These are phyloP conservation scores for Luvunga scandens DNA, from an alignment of 345 rosid genomes.

Conservation along the genomic window DNA sequence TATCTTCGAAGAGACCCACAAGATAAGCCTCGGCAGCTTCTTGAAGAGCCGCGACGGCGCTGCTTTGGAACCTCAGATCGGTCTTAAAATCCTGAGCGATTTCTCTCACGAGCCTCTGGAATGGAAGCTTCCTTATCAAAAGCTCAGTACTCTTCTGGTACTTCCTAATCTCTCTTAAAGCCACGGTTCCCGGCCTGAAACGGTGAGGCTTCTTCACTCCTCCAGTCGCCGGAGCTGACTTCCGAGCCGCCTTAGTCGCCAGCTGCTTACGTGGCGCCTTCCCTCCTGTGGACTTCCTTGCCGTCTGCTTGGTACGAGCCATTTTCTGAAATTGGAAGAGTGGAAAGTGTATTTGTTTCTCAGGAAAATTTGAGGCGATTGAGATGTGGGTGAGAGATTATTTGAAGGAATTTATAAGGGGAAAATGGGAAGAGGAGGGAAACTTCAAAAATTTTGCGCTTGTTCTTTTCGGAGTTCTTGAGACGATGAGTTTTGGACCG, in stretches of 20 bases:
- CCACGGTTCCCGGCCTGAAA: conserved; percentile 60
- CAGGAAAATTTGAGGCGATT: neutral
- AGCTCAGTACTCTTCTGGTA: conserved; percentile 61
- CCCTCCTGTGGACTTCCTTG: conserved; percentile 60
- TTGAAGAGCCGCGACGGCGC: conserved; percentile 54
- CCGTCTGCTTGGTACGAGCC: conserved; percentile 70
- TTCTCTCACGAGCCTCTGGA: conserved; percentile 53
- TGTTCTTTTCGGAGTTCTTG: neutral
- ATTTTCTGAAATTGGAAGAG: neutral
- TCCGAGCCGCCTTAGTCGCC: conserved; percentile 62
- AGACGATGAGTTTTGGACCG: neutral
- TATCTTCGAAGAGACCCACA: conserved; percentile 48
- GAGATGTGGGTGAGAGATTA: no score
- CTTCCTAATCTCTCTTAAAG: conserved; percentile 52
- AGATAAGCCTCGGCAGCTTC: conserved; percentile 59
- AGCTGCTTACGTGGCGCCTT: conserved; percentile 65
- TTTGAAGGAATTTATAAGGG: no score
- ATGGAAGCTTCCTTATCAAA: conserved; percentile 52
- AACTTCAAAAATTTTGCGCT: neutral
- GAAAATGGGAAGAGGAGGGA: no score
- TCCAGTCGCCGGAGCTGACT: conserved; percentile 61
- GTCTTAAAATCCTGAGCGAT: conserved; percentile 64
- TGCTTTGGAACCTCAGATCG: conserved; percentile 53
- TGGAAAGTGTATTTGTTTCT: neutral
- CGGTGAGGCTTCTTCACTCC: conserved; percentile 73